These are phyloP conservation scores for Aspergillus brunneoviolaceus DNA, from an alignment of 2,329 filamentous ascomycete genomes.

Conservation along the genomic window DNA sequence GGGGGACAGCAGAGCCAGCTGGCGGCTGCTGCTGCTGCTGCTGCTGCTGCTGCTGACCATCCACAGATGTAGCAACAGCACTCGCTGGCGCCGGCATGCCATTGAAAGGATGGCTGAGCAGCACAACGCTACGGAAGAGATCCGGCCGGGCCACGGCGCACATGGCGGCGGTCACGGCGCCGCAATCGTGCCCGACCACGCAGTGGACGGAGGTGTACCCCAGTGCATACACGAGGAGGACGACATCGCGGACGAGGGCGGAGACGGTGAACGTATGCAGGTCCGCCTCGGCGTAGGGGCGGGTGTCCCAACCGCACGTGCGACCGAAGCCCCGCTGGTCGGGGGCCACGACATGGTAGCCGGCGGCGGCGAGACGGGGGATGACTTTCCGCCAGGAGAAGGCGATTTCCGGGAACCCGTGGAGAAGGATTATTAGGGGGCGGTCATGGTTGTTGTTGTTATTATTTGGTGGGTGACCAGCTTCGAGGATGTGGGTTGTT, in stretches of 20 bases:
- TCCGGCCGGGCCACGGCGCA: constrained; percentile 64
- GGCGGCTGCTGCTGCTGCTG: constrained; percentile 11
- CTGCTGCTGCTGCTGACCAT: constrained; percentile 2
- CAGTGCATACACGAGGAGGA: constrained; percentile 61
- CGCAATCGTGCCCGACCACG: constrained; percentile 67
- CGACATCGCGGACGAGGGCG: constrained; percentile 60
- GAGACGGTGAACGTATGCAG: constrained; percentile 58
- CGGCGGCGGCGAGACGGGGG: constrained; percentile 56
- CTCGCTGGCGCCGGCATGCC: constrained; percentile 46
- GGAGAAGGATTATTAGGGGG: constrained; percentile 62
- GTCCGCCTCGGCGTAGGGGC: constrained; percentile 53
- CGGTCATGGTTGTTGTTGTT: constrained; percentile 36
- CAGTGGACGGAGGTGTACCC: constrained; percentile 59
- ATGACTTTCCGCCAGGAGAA: constrained; percentile 69
- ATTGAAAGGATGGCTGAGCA: constrained; percentile 67
- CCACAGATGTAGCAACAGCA: background rate
- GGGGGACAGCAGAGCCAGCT: too few relatives aligned
- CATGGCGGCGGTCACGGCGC: constrained; percentile 60
- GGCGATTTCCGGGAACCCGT: constrained; percentile 68
- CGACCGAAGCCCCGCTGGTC: constrained; percentile 69
- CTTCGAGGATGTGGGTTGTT: constrained; percentile 61
- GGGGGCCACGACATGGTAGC: constrained; percentile 65
- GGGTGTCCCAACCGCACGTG: constrained; percentile 60
- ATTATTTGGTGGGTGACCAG: constrained; percentile 40
- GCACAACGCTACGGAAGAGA: constrained; percentile 60